A percentile compares a stretch with the other conserved stretches of the same genome.
These are phyloP conservation scores for Aquilaria sinensis DNA, from an alignment of 345 rosid species.

Conservation along the genomic window DNA sequence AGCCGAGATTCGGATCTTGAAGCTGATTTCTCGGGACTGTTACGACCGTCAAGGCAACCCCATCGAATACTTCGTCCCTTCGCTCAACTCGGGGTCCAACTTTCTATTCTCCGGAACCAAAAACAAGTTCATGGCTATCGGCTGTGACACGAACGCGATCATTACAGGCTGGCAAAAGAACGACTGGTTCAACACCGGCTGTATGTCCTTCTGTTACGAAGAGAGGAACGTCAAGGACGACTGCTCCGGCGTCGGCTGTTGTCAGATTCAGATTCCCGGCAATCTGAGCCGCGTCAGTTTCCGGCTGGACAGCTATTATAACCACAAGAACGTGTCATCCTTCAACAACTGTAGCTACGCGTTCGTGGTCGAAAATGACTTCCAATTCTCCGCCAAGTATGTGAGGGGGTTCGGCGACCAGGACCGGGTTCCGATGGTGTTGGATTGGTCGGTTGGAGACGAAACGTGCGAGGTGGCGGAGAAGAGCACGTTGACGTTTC, in stretches of 20 bases:
- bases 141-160: slow-evolving; percentile 24
- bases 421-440: slow-evolving; percentile 7
- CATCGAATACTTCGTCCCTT: too few species aligned
- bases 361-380: slow-evolving; percentile 14
- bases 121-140: slow-evolving; percentile 30
- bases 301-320: background rate
- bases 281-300: slow-evolving; percentile 6
- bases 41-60: background rate
- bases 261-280: slow-evolving; percentile 31
- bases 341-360: slow-evolving; percentile 30
- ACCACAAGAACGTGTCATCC: slow-evolving; percentile 3
- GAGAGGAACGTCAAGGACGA: background rate
- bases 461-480: slow-evolving; percentile 15
- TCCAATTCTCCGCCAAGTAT: slow-evolving; percentile 8
- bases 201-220: slow-evolving; percentile 28
- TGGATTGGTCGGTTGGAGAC: slow-evolving; percentile 32
- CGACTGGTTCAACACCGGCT: slow-evolving; percentile 22
- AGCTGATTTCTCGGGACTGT: background rate
- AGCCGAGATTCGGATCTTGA: background rate
- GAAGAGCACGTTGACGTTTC: background rate
- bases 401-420: slow-evolving; percentile 7
- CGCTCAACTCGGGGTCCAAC: too few species aligned
- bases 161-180: background rate
- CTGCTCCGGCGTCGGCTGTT: slow-evolving; percentile 39
- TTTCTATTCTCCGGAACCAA: background rate